phyloP scores from a whole-genome alignment of 164 flowering plant species.

The Houttuynia cordata region DNA sequence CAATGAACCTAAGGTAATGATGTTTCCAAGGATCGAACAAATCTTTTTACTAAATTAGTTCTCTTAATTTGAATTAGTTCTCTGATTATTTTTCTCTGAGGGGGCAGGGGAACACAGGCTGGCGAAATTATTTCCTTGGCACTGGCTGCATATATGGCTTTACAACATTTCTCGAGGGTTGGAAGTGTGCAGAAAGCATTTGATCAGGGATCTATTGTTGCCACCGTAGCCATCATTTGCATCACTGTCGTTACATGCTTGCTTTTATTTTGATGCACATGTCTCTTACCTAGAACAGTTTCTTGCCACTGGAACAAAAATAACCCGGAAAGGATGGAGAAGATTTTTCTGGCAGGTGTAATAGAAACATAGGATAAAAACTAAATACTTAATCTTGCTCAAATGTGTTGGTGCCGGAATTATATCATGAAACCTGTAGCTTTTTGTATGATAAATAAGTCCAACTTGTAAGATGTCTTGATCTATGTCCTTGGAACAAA shows the following conservation, averaged over 20 bases:
- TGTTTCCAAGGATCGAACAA: not conserved
- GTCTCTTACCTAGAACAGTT: not conserved
- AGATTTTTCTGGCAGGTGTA: not conserved
- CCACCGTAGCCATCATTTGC: constrained; percentile 53
- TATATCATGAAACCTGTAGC: not conserved
- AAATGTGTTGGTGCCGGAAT: not conserved
- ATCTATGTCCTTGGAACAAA: too few relatives aligned
- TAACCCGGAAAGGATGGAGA: not conserved
- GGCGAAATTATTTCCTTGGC: constrained; percentile 48
- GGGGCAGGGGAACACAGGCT: constrained; percentile 58
- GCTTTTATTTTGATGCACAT: constrained; percentile 31
- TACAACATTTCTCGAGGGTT: constrained; percentile 60
- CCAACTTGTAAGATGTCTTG: too few relatives aligned
- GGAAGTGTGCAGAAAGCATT: constrained; percentile 61
- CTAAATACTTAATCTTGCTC: not conserved
- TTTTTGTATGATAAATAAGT: not conserved
- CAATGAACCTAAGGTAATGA: constrained; percentile 32
- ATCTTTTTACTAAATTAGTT: too few relatives aligned
- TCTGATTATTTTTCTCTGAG: not conserved
- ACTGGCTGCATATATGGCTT: constrained; percentile 61
- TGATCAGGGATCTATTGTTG: constrained; percentile 60
- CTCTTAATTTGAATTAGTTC: not conserved
- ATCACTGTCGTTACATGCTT: constrained; percentile 36
- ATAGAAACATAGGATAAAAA: too few relatives aligned
- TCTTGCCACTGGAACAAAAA: not conserved